Base-by-base conservation (phyloP, 768 basidiomycete species). In the Pholiota microspora region DNA sequence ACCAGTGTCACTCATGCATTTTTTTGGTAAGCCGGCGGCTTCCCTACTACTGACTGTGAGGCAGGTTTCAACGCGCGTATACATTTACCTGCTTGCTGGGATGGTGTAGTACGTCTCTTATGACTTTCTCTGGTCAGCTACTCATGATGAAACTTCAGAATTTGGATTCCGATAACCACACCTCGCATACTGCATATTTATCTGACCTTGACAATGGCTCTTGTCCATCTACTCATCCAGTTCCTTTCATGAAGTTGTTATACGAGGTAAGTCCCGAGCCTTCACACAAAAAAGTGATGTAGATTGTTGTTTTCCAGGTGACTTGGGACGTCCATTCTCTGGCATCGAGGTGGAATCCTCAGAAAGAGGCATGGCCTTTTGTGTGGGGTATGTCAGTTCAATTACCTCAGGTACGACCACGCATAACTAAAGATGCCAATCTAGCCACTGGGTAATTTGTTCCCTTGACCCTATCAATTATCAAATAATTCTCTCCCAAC, bases 31-130 rank as follows among this genome's bases (percentile, higher is more conserved):
- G 74, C 67, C 2, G 58, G 62, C n/a, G 75, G 75, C 3, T 77
- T 77, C 60, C 76, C 76, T 1, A 71, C 63, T 21, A 77, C 75
- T 2, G 69, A 77, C 53, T 77, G 75, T 52, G 74, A 75, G 59
- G 51, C 58, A 54, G 70, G 75, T 1, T 65, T 77, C 23, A 74
- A 75, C 35, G 69, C 70, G 23, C 69, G 73, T 21, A 62, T 74
- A 18, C 72, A 77, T 55, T 68, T 73, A 69, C 71, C 69, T 36
- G 71, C 73, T 3, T 74, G 73, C 61, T 75, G 75, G 73, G 72
- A 75, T 55, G 73, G 75, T 15, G 60, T 66, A 15, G 73, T 73
- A 58, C 51, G 69, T 62, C 2, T 18, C 6, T 9, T 47, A 6
- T 31, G 29, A 6, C 28, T 31, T 15, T 16, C 8, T 47, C 46